These are phyloP conservation scores for Deuterostichococcus epilithicus DNA, from an alignment of 139 green algal species.

Conservation along the genomic window DNA sequence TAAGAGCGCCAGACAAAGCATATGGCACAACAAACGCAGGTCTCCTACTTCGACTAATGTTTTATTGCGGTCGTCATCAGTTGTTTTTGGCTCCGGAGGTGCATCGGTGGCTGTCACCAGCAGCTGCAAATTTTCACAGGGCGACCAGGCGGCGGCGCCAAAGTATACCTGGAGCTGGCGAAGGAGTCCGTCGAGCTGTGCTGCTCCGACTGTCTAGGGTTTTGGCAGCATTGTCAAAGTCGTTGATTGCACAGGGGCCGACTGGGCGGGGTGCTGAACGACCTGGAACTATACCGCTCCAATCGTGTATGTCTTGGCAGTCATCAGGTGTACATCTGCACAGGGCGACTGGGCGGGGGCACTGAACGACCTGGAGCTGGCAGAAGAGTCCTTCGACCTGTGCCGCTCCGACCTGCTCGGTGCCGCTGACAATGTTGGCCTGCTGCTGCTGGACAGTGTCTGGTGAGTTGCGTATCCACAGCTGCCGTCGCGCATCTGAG, in stretches of 20 bases:
- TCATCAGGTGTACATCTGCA: background rate
- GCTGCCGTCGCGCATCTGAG: background rate
- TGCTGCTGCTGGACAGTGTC: conserved; percentile 71
- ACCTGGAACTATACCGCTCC: too few relatives aligned
- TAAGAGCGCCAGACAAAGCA: background rate
- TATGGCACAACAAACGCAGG: background rate
- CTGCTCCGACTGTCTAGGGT: background rate
- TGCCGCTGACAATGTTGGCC: conserved; percentile 57
- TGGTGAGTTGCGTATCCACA: conserved; percentile 30
- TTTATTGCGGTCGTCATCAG: too few relatives aligned
- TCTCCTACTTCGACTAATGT: background rate
- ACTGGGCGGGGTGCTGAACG: too few relatives aligned
- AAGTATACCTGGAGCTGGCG: background rate
- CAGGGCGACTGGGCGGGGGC: conserved; percentile 35
- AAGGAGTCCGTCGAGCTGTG: background rate
- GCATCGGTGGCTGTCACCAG: too few relatives aligned
- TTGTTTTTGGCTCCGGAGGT: too few relatives aligned
- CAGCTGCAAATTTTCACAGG: too few relatives aligned
- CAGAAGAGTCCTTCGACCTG: conserved; percentile 51
- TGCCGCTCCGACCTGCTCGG: conserved; percentile 27
- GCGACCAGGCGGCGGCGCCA: too few relatives aligned
- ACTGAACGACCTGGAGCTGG: conserved; percentile 50
- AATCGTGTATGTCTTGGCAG: background rate
- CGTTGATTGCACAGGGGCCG: background rate
- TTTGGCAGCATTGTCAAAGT: background rate